A percentile compares a stretch with the other conserved stretches of the same genome.
Conservation (phyloP, 345 rosid species). For the Cochlearia excelsa region DNA sequence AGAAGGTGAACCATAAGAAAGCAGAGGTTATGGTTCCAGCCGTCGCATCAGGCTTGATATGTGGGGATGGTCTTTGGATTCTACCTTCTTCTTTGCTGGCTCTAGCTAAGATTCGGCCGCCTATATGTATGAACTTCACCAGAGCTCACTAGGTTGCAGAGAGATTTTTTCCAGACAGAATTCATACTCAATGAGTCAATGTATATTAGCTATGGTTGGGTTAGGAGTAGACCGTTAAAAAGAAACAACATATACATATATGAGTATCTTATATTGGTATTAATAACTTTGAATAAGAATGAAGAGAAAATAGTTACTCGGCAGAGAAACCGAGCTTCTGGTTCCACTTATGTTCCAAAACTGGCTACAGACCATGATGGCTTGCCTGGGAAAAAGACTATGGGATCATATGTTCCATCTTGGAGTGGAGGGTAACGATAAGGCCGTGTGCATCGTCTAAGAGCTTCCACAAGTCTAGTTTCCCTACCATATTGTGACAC, state of each 20-base stretch:
- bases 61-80: slow-evolving; percentile 95
- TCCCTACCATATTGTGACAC: slow-evolving; percentile 91
- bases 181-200: slow-evolving; percentile 6
- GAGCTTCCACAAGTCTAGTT: slow-evolving; percentile 95
- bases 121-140: slow-evolving; percentile 74
- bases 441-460: slow-evolving; percentile 85
- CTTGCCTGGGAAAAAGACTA: neutral
- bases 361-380: neutral
- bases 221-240: slow-evolving; percentile 27
- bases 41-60: slow-evolving; percentile 86
- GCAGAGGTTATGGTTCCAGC: slow-evolving; percentile 77
- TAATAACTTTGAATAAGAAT: slow-evolving; percentile 24
- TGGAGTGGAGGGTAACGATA: slow-evolving; percentile 77
- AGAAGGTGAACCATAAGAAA: slow-evolving; percentile 45
- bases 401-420: slow-evolving; percentile 52
- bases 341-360: too few relatives aligned
- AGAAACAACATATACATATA: neutral
- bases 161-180: slow-evolving; percentile 1
- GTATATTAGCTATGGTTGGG: slow-evolving; percentile 21
- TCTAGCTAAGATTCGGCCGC: slow-evolving; percentile 63
- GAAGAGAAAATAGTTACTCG: neutral
- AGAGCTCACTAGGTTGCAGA: slow-evolving; percentile 28
- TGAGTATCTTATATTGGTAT: neutral
- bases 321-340: neutral
- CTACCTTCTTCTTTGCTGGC: slow-evolving; percentile 80